Base-by-base conservation (phyloP, 1,139 yeast species). In the Nematodospora anomalae region DNA sequence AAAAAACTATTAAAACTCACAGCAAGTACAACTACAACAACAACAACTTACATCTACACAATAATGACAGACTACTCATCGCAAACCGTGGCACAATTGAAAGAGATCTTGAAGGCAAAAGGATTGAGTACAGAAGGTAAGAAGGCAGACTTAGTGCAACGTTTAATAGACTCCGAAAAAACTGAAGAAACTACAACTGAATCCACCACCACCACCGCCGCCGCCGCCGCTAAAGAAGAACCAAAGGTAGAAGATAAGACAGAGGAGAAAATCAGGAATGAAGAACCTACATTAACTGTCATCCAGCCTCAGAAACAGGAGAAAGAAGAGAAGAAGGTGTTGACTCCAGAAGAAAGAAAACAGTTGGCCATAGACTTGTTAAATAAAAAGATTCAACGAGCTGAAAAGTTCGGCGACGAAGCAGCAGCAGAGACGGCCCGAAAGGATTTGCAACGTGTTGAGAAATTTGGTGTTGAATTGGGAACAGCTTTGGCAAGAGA, bases 31-130 rank as follows among this genome's bases (percentile, higher is more conserved):
- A 12, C 25, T 4, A 8, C 11, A n/a, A n/a, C n/a, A n/a, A n/a
- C n/a, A n/a, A n/a, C n/a, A n/a, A n/a, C 29, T 14, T 20, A 29
- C 11, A 29, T 4, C 28, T 29, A 4, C 10, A 16, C n/a, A 6
- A 30, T 20, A 8, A 81, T 80, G 87, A 48, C 81, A 11, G 79
- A 76, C 28, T 84, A 81, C 60, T 57, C 79, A 26, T 60, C 76
- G 38, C 76, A 71, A 50, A 90, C 95, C 23, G 97, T 89, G 33
- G 81, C 84, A 26, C 96, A 88, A 66, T 75, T 90, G 60, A 89
- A 86, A 58, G 96, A 85, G 46, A 51, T 79, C 38, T 75, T 92
- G 52, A 82, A 83, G 51, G 64, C 71, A 30, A 79, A 81, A 47
- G 85, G 83, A 2, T 73, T 92, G 40, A 59, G 95, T 4, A 67